Evolutionary conservation across 202 grass and related monocot species (phyloP), one percentile per base, ranked within the genome.

Genomic region (Cymbopogon flexuosus): DNA sequence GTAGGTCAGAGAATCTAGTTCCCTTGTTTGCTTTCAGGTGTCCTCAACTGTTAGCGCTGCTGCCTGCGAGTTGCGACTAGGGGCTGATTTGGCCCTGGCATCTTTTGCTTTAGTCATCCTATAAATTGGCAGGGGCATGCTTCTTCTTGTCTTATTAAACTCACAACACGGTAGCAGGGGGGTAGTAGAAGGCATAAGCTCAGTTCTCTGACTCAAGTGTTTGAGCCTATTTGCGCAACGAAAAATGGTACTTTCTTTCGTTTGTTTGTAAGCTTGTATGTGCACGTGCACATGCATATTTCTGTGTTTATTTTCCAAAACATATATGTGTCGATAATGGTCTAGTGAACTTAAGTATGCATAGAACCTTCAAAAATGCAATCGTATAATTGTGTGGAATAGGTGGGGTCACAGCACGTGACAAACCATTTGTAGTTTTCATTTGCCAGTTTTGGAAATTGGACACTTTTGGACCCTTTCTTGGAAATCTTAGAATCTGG

Each of bases 91-190:
- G 30, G 30, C 49, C 49, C 10, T 64, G 41, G 10, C 73, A 15
- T 63, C 46, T 35, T 78, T 81, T 73, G 33, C 15, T 57, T 62
- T 2, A 0, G 23, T 2, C 68, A 70, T 74, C 75, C 84, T 89
- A 89, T 89, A 89, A 89, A 89, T 89, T 74, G 73, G 8, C 68
- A 45, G 68, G 79, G 41, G 33, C 0, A 45, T 79, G 33, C 41
- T 78, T 69, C 74, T 73, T 57, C 6, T 46, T 73, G 33, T 79
- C 24, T 43, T 54, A 82, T 35, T 57, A 65, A 86, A 18, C 61
- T 3, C 24, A 43, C 60, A 68, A 5, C 12, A 0, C 18, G 49
- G 49, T 45, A 43, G 79, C 37, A 18, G 29, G 30, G 46, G 14
- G 62, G 6, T 66, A 46, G 66, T 13, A 82, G 58, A n/a, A 35